Evolutionary conservation across 345 rosid species (phyloP).

Genomic region (Corymbia maculata): DNA sequence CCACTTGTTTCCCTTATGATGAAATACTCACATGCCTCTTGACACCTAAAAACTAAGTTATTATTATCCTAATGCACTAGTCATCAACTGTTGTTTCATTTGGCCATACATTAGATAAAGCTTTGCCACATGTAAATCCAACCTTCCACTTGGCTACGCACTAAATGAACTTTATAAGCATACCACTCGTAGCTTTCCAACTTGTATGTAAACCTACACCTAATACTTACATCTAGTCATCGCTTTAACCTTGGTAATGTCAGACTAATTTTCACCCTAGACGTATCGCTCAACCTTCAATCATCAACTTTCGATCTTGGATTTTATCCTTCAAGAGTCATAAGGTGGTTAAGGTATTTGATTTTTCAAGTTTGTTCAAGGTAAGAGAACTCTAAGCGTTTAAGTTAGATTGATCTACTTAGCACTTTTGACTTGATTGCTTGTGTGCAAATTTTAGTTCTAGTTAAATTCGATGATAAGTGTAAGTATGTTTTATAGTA

Average conservation of each 20-base stretch:
- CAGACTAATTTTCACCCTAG: background rate
- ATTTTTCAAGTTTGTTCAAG: background rate
- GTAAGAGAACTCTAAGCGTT: background rate
- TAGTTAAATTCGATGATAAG: background rate
- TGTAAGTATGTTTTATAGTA: background rate
- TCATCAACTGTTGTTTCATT: background rate
- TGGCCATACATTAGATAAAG: background rate
- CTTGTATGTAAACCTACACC: background rate
- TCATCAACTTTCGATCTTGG: background rate
- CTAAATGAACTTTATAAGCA: background rate
- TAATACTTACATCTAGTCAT: background rate
- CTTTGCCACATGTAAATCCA: background rate
- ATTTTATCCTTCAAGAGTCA: background rate
- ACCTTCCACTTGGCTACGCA: background rate
- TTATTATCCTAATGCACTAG: background rate
- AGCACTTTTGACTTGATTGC: background rate
- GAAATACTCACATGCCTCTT: background rate
- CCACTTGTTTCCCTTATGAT: background rate
- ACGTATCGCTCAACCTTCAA: background rate
- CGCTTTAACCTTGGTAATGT: background rate
- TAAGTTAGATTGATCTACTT: background rate
- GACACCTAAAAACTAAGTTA: background rate
- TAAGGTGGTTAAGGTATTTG: background rate
- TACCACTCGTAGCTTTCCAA: background rate
- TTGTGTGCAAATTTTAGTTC: background rate